Conservation (phyloP, 176 grass and related monocot species). For the Areca catechu region DNA sequence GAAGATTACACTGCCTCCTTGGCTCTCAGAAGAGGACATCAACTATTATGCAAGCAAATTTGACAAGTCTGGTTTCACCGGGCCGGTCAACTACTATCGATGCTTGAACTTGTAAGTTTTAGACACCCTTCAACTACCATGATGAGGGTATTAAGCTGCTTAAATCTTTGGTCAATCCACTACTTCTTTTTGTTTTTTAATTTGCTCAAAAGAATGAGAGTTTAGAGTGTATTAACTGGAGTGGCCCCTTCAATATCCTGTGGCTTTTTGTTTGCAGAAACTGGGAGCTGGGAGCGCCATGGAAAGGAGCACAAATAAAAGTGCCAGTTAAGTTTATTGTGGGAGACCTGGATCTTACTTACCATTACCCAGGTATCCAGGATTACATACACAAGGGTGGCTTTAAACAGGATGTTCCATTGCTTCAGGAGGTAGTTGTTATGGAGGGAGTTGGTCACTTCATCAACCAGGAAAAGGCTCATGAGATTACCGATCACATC, state of each 20-base stretch:
- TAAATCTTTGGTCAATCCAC: no score
- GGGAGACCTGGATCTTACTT: slow-evolving; percentile 13
- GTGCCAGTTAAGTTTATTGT: slow-evolving; percentile 14
- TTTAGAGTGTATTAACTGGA: no score
- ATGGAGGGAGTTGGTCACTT: slow-evolving; percentile 20
- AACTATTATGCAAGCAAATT: slow-evolving; percentile 21
- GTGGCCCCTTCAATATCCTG: no score
- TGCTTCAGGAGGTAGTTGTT: slow-evolving; percentile 1
- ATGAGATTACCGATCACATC: slow-evolving; percentile 12
- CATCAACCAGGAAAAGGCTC: slow-evolving; percentile 16
- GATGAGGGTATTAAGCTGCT: no score
- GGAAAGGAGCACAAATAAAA: slow-evolving; percentile 8
- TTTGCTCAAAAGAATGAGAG: no score
- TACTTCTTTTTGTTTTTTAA: no score
- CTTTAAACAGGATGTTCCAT: slow-evolving; percentile 10
- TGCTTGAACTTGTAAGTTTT: slow-evolving; percentile 11
- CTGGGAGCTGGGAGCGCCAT: slow-evolving; percentile 11
- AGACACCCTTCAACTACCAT: no score
- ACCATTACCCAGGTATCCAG: slow-evolving; percentile 3
- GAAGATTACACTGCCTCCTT: slow-evolving; percentile 11
- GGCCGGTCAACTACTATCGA: slow-evolving; percentile 19
- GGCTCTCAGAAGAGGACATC: slow-evolving; percentile 19
- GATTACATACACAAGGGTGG: slow-evolving; percentile 17
- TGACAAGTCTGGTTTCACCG: slow-evolving; percentile 20
- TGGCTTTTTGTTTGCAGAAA: not conserved